Conservation (phyloP, 2,329 filamentous ascomycete species). For the Ophiobolus disseminans region DNA sequence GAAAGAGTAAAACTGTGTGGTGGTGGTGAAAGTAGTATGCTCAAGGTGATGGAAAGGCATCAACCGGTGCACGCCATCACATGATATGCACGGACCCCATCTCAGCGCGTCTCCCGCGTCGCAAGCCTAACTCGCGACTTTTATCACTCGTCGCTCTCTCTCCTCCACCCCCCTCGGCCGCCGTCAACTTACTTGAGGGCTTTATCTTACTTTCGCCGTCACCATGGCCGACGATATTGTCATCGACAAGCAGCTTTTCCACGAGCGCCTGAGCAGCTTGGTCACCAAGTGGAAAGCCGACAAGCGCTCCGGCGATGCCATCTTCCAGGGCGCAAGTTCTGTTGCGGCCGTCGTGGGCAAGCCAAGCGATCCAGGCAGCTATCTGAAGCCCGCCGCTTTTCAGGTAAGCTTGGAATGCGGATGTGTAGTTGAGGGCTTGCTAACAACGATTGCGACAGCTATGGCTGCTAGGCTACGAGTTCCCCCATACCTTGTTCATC, state of each 20-base stretch:
- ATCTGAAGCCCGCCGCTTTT: slow-evolving; percentile 95
- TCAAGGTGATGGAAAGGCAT: not conserved
- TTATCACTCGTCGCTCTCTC: slow-evolving; percentile 24
- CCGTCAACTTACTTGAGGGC: slow-evolving; percentile 30
- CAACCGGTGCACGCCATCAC: slow-evolving; percentile 2
- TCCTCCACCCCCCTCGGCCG: slow-evolving; percentile 17
- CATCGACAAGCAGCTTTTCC: slow-evolving; percentile 93
- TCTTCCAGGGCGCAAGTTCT: slow-evolving; percentile 86
- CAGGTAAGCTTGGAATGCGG: slow-evolving; percentile 68
- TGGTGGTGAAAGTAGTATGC: too few species aligned
- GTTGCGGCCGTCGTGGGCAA: slow-evolving; percentile 94
- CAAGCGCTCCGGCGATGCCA: slow-evolving; percentile 82
- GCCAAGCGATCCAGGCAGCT: slow-evolving; percentile 78
- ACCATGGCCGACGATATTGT: slow-evolving; percentile 76
- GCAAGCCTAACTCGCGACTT: slow-evolving; percentile 31
- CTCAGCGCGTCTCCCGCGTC: slow-evolving; percentile 33
- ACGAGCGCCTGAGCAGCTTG: slow-evolving; percentile 88
- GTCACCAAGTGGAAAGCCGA: slow-evolving; percentile 95
- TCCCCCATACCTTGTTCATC: slow-evolving; percentile 92
- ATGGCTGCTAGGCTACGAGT: slow-evolving; percentile 98
- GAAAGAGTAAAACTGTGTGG: too few species aligned
- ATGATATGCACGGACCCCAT: not conserved
- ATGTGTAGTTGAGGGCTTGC: slow-evolving; percentile 21
- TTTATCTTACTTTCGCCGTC: slow-evolving; percentile 27
- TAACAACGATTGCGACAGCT: slow-evolving; percentile 66